These are phyloP conservation scores for Effrenium voratum DNA, from an alignment of 73 alveolate genomes.

Conservation along the genomic window DNA sequence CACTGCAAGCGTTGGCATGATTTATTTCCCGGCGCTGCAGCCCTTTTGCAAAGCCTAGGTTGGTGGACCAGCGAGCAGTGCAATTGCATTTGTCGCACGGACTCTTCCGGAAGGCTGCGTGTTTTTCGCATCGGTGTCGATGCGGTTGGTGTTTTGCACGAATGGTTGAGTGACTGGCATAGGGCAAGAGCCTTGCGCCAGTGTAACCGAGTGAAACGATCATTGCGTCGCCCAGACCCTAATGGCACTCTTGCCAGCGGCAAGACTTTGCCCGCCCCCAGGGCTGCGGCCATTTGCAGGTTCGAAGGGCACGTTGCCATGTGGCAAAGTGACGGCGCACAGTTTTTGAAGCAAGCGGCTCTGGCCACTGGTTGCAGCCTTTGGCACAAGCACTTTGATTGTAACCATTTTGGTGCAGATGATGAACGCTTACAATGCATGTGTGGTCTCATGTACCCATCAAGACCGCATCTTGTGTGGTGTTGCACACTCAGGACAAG, in stretches of 20 bases:
- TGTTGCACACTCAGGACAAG: background rate
- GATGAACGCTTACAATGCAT: background rate
- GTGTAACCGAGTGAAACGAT: background rate
- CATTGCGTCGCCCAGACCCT: background rate
- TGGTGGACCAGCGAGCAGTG: conserved; percentile 28
- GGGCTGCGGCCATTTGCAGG: background rate
- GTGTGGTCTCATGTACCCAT: conserved; percentile 11
- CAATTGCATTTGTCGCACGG: background rate
- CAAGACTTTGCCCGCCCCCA: background rate
- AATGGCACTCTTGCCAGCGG: background rate
- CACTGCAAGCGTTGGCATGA: background rate
- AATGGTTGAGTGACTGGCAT: conserved; percentile 30
- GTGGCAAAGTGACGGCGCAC: background rate
- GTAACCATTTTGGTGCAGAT: background rate
- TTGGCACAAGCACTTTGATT: conserved; percentile 20
- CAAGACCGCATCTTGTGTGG: conserved; percentile 15
- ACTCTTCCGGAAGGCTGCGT: background rate
- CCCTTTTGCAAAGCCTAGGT: background rate
- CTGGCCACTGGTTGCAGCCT: conserved; percentile 41
- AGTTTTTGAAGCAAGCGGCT: conserved; percentile 1
- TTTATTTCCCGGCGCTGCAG: background rate
- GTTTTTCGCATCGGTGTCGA: conserved; percentile 5
- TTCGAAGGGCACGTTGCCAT: background rate
- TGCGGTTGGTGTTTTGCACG: background rate
- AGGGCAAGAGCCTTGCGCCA: background rate